Evolutionary conservation across 371 early-diverging fungal genomes (phyloP), one percentile per base, ranked within the genome.

Genomic region (Synchytrium microbalum): DNA sequence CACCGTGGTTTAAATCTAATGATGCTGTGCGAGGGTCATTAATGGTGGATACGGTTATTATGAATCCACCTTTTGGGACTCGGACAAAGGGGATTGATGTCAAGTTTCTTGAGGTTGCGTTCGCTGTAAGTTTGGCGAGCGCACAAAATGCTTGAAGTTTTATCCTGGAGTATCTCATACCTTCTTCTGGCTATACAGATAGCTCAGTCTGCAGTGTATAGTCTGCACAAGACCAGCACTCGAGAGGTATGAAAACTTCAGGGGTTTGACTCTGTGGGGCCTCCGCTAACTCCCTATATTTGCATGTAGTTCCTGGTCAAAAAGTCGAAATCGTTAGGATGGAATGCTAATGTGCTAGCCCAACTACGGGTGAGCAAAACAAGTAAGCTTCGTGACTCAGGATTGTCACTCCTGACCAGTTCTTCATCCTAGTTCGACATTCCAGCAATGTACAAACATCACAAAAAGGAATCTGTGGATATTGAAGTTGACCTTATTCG

Each of bases 21-120:
- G 65, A 66, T 13, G 38, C 67, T 1, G 66, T 67, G 30, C 72
- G 68, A 56, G 58, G 84, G 83, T 65, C 65, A 68, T 74, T 0
- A 60, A 67, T 64, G 38, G 65, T 88, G 38, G 91, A 91, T 72
- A 90, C 90, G 0, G 84, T 91, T 54, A 71, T 91, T 26, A 88
- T 90, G 86, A 91, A 91, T 69, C 92, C 92, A 63, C 92, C 92
- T 0, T 91, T 90, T 73, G 91, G 91, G 10, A 91, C 91, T 13
- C 90, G 88, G 64, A 84, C 77, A 72, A 69, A 80, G 60, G 92
- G 92, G 13, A 82, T 89, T 26, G 92, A 92, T 65, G 83, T 88
- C 79, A 72, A 84, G 26, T 85, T 92, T 63, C 71, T 92, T 58
- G 85, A 88, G 68, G 83, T 84, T 30, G 92, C 85, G 0, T 72